Percentiles rank a stretch among this genome's conserved stretches.
Conservation (phyloP, 371 early-diverging fungal genomes). For the Thermomucor indicae-seudaticae region DNA sequence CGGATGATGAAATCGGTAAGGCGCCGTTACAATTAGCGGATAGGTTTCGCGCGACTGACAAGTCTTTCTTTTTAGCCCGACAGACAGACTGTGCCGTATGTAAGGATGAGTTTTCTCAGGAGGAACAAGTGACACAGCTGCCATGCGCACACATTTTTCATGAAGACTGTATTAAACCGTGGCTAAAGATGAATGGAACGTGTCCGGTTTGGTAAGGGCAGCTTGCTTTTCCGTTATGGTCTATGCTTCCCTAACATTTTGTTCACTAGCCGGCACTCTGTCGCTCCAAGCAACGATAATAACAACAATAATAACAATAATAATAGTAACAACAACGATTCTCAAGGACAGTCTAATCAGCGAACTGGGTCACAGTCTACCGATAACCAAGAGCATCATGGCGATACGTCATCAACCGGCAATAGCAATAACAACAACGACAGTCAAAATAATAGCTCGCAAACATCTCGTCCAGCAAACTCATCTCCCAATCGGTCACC, state of each 20-base stretch:
- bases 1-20: conserved; percentile 47
- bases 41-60: not conserved
- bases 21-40: not conserved
- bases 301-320: not conserved
- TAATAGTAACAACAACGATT: not conserved
- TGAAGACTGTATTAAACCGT: conserved; percentile 81
- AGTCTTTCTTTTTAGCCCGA: conserved; percentile 18
- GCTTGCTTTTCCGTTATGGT: not conserved
- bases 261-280: conserved; percentile 38
- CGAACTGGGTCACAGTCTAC: no score
- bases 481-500: conserved; percentile 1
- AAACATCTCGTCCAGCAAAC: conserved; percentile 1
- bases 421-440: not conserved
- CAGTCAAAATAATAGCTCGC: not conserved
- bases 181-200: conserved; percentile 83
- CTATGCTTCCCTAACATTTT: no score
- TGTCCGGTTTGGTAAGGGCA: conserved; percentile 84
- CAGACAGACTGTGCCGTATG: conserved; percentile 74
- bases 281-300: conserved; percentile 14
- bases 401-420: no score
- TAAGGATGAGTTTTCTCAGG: conserved; percentile 69
- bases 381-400: no score
- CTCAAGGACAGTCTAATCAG: no score
- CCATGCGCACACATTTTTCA: conserved; percentile 88
- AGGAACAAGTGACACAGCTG: conserved; percentile 56